phyloP scores from a whole-genome alignment of 2,329 filamentous ascomycete genomes.

The Claviceps purpurea region DNA sequence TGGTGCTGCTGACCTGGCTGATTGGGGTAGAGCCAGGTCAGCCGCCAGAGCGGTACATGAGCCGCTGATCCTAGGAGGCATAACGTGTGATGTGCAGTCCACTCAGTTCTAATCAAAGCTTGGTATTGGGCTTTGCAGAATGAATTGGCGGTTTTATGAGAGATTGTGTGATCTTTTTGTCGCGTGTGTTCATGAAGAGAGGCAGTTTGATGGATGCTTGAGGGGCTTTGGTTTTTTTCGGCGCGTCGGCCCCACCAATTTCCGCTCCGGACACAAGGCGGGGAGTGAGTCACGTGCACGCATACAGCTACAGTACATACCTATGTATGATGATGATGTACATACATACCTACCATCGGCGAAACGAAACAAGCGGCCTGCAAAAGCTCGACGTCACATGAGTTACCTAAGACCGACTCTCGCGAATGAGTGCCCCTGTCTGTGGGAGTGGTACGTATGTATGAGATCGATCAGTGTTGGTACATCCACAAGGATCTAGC shows the following conservation, averaged over 20 bases:
- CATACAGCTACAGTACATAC: too few species aligned
- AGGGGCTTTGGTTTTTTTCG: not conserved
- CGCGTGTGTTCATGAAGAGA: not conserved
- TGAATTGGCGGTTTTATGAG: too few species aligned
- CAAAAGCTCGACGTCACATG: too few species aligned
- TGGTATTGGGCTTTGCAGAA: not conserved
- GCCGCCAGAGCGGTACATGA: conserved; percentile 16
- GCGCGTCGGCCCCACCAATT: not conserved
- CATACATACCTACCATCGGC: too few species aligned
- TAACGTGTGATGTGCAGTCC: not conserved
- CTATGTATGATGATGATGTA: too few species aligned
- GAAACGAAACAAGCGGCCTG: not conserved
- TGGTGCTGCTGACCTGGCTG: conserved; percentile 1
- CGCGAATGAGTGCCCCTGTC: too few species aligned
- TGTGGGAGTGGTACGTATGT: too few species aligned
- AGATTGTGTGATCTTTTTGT: not conserved
- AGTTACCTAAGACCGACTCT: too few species aligned
- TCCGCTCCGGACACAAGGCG: not conserved
- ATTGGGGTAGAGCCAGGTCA: conserved; percentile 1
- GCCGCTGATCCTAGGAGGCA: conserved; percentile 12
- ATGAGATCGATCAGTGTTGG: too few species aligned
- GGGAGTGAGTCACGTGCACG: too few species aligned
- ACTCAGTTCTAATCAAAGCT: not conserved
- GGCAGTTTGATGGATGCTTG: not conserved
- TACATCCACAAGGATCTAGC: too few species aligned